Evolutionary conservation across 2,329 filamentous ascomycete species (phyloP), one percentile per base, ranked within the genome.

Genomic region (Polytolypa hystricis): DNA sequence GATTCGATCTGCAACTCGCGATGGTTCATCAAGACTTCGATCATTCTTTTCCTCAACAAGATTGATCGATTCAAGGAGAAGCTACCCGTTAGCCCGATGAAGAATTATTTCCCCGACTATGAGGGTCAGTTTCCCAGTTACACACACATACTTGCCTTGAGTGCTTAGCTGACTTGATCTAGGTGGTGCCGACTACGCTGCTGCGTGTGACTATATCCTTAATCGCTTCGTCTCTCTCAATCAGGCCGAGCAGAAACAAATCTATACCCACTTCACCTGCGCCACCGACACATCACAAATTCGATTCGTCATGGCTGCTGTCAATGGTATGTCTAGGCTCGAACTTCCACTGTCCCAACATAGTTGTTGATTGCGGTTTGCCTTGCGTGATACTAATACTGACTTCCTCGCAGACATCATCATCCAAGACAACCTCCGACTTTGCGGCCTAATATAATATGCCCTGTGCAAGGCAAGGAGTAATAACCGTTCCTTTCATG

Each of bases 191-290:
- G 89, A 98, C 65, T 98, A 98, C 57, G 80, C 82, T 27, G 82
- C 85, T 35, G 91, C 91, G 25, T 98, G 91, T 68, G 89, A 98
- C 64, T 98, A 98, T 68, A 96, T 98, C 55, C 76, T 98, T 44
- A 96, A 96, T 74, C 79, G 91, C 58, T 98, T 98, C 65, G 91
- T 96, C 54, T 91, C 84, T 59, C 71, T 98, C 59, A 98, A 98
- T 70, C 91, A 96, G 66, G 89, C 95, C 61, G 91, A 96, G 70
- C 94, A 86, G 38, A 98, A 98, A 73, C 91, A 98, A 64, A 96
- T 98, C 62, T 98, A 98, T 73, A 98, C 91, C 41, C 91, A 96
- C 66, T 98, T 98, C 67, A 98, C 91, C 34, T 96, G 91, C 61
- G 91, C 91, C 43, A 98, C 91, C 33, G 91, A 98, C 60, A 98